phyloP scores from a whole-genome alignment of 1,284 basidiomycete species.

The Cutaneotrichosporon cavernicola region DNA sequence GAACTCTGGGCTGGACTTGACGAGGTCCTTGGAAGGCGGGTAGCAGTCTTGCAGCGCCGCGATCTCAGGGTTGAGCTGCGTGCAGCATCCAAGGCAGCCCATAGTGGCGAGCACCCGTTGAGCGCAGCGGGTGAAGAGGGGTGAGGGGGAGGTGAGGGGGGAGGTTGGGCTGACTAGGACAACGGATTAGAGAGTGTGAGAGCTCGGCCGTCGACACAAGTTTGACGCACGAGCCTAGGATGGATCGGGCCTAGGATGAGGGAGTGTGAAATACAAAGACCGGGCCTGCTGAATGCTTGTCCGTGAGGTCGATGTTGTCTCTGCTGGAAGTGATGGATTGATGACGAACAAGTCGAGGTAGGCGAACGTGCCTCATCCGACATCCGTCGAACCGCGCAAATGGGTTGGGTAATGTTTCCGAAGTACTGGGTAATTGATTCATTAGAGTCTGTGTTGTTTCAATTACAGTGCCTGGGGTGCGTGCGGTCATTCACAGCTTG shows the following conservation, averaged over 20 bases:
- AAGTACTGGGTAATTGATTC: too few species aligned
- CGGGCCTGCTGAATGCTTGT: background rate
- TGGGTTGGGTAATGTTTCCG: too few species aligned
- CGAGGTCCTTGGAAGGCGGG: slow-evolving; percentile 74
- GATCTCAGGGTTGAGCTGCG: slow-evolving; percentile 37
- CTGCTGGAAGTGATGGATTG: too few species aligned
- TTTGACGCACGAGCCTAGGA: background rate
- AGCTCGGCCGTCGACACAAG: background rate
- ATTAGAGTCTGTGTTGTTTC: too few species aligned
- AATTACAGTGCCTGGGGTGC: too few species aligned
- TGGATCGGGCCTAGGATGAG: background rate
- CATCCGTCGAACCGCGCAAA: too few species aligned
- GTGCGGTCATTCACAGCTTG: too few species aligned
- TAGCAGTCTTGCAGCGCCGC: slow-evolving; percentile 83
- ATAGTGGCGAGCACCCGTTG: slow-evolving; percentile 17
- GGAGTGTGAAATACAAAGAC: background rate
- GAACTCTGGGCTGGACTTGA: slow-evolving; percentile 67
- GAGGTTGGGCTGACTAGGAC: background rate
- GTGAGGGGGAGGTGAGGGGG: background rate
- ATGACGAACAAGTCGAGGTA: too few species aligned
- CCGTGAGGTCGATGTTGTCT: background rate
- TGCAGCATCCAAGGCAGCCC: slow-evolving; percentile 44
- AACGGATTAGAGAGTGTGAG: background rate
- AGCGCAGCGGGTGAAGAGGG: background rate
- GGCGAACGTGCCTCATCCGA: too few species aligned